Percentiles rank a stretch among this genome's conserved stretches.
phyloP scores from a whole-genome alignment of 148 eudicot species.

The Rheum nobile region DNA sequence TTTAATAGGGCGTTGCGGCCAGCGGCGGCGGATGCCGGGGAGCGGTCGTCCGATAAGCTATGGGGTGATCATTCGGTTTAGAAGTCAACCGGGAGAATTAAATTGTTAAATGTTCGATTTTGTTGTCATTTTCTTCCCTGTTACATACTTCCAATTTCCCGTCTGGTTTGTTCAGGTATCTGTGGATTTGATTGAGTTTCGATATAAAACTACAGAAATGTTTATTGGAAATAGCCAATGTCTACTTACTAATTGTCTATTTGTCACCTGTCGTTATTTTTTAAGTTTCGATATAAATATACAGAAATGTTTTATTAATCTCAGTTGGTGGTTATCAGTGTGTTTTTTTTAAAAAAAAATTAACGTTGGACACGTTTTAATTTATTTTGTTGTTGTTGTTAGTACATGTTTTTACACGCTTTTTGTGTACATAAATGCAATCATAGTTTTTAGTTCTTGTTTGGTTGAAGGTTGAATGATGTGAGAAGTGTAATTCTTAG shows the following conservation, averaged over 20 bases:
- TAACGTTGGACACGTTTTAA: too few species aligned
- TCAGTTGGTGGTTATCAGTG: too few species aligned
- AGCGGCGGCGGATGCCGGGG: neutral
- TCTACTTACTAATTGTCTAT: neutral
- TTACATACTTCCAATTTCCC: neutral
- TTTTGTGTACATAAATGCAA: too few species aligned
- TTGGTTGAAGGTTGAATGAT: too few species aligned
- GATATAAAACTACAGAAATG: neutral
- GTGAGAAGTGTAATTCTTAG: too few species aligned
- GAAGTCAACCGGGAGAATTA: neutral
- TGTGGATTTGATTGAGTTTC: neutral
- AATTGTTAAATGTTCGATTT: neutral
- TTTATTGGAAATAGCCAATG: neutral
- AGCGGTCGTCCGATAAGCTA: slow-evolving; percentile 9
- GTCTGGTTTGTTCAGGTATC: neutral
- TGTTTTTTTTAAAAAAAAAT: too few species aligned
- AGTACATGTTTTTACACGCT: too few species aligned
- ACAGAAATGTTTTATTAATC: too few species aligned
- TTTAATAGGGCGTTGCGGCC: neutral
- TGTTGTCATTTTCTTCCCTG: neutral
- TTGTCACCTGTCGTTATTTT: too few species aligned
- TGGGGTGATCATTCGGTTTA: slow-evolving; percentile 1
- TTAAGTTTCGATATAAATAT: too few species aligned
- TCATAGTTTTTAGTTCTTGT: too few species aligned
- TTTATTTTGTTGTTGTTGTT: too few species aligned